phyloP scores from a whole-genome alignment of 495 filamentous ascomycete species.

The Lophiotrema nucula region DNA sequence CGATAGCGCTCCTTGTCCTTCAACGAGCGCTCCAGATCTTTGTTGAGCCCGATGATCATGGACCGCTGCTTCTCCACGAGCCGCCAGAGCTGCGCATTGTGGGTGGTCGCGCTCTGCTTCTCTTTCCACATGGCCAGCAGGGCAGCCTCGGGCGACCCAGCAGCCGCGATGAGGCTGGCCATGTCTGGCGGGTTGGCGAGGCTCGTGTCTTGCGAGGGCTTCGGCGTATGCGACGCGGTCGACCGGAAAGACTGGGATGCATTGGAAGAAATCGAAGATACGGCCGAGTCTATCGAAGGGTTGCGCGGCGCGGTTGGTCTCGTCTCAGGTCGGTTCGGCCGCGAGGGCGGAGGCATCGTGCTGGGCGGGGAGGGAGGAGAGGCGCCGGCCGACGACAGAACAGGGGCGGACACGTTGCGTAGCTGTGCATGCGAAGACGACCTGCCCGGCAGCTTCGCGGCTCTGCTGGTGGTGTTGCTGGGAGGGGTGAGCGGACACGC shows the following conservation, averaged over 20 bases:
- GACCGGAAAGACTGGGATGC: conserved; percentile 54
- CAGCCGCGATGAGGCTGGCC: conserved; percentile 54
- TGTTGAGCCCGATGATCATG: conserved; percentile 90
- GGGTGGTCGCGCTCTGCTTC: conserved; percentile 80
- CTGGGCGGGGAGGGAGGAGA: conserved; percentile 38
- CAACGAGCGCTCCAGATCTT: conserved; percentile 85
- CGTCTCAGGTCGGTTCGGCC: conserved; percentile 32
- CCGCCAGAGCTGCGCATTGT: conserved; percentile 92
- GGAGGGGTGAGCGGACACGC: conserved; percentile 6
- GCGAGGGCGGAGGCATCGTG: conserved; percentile 33
- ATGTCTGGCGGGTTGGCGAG: conserved; percentile 38
- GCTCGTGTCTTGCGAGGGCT: conserved; percentile 48
- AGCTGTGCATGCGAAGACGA: conserved; percentile 32
- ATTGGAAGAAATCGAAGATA: conserved; percentile 78
- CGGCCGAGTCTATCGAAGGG: conserved; percentile 91
- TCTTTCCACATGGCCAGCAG: conserved; percentile 87
- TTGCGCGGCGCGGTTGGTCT: conserved; percentile 64
- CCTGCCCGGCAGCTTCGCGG: conserved; percentile 11
- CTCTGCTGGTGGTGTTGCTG: conserved; percentile 6
- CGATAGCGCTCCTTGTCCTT: conserved; percentile 95
- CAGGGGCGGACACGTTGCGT: conserved; percentile 39
- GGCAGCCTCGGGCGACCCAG: conserved; percentile 85
- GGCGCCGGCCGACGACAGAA: conserved; percentile 29
- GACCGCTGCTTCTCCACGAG: conserved; percentile 94
- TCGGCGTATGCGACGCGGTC: conserved; percentile 58